phyloP scores from a whole-genome alignment of 2,329 filamentous ascomycete genomes.

The Microsporum audouinii region DNA sequence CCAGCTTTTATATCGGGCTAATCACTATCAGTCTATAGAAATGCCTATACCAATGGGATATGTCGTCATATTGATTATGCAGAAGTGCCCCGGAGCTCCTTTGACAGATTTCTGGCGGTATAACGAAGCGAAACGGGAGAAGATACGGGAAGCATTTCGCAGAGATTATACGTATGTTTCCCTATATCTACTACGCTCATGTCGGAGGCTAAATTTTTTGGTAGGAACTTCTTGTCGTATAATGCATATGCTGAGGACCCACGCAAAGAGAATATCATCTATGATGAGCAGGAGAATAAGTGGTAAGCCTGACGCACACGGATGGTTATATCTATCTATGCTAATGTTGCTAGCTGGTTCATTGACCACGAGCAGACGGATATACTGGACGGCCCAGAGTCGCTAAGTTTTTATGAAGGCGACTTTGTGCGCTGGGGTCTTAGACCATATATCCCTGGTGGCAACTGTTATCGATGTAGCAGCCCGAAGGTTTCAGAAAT shows the following conservation, averaged over 20 bases:
- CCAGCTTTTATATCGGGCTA: neutral
- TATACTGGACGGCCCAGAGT: neutral
- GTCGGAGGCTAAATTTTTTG: neutral
- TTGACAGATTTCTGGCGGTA: neutral
- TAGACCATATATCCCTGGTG: too few relatives aligned
- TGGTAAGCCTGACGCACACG: neutral
- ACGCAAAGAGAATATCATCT: neutral
- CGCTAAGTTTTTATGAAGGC: neutral
- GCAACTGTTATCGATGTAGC: too few relatives aligned
- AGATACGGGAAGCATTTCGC: conserved; percentile 6
- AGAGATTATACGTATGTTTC: conserved; percentile 5
- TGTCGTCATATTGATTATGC: conserved; percentile 8
- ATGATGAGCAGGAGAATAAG: conserved; percentile 7
- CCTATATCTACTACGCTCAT: neutral
- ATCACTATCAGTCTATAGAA: neutral
- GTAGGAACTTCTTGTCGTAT: neutral
- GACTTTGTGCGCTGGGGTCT: neutral
- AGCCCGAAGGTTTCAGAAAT: too few relatives aligned
- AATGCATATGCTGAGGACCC: neutral
- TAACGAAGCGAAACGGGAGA: neutral
- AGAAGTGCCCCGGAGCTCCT: conserved; percentile 8
- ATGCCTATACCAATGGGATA: conserved; percentile 9
- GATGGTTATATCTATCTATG: neutral
- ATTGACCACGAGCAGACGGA: neutral
- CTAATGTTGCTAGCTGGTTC: neutral